Base-by-base conservation (phyloP, 257 asterid species). In the Solanum neorickii region DNA sequence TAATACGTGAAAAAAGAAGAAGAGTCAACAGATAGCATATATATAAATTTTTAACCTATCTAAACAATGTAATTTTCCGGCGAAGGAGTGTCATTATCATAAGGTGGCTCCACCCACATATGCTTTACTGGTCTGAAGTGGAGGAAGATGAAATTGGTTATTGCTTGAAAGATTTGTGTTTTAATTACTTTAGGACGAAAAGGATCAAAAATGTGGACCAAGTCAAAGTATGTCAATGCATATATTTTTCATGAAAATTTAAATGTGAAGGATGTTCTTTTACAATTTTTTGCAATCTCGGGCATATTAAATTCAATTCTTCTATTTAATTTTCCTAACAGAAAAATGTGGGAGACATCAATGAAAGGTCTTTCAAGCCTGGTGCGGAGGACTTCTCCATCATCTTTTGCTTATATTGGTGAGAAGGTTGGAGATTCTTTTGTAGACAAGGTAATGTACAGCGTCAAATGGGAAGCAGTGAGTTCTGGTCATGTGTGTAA, bases 281-380 rank as follows among this genome's bases (percentile, higher is more conserved):
- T 87, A 18, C 20, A 69, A 49, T 3, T 10, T 13, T 70, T 87
- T 59, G 41, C 59, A 85, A 83, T 56, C 65, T 78, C 14, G 14
- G 46, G 39, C n/a, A 49, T 78, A 44, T 78, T 5, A 46, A 87
- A 72, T 73, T 56, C 35, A 77, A 59, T 47, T 73, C 75, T 18
- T 77, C 13, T 42, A 66, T 65, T 87, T 29, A 74, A 83, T 86
- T 74, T 88, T 87, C 69, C 83, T 41, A 86, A 88, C 94, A 97
- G 99, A 93, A 95, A 97, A 46, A 95, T 97, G 99, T 97, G 99
- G 99, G 99, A 97, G 94, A 95, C 91, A 86, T 97, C 99, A 89
- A 96, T 97, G 99, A 88, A 92, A 90, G 99, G 98, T 88, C 95
- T 97, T 91, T 90, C 86, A 86, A 97, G 95, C 98, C 89, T 97